Conservation (phyloP, 1,139 yeast species). For the Martiniozyma asiatica region DNA sequence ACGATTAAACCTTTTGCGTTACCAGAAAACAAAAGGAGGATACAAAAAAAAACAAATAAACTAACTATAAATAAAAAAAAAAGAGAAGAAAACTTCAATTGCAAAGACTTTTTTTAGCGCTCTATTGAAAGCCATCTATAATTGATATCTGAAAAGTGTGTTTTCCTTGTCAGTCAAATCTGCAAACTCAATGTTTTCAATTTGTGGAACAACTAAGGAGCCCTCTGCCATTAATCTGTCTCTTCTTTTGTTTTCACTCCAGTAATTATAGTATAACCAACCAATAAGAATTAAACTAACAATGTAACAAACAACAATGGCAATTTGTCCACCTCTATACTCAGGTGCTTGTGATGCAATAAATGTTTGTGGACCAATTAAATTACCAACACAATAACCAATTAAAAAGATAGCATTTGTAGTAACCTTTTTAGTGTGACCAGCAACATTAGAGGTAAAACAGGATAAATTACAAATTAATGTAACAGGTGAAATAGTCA, state of each 20-base stretch:
- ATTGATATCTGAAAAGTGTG: constrained; percentile 31
- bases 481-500: constrained; percentile 24
- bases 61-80: too few species aligned
- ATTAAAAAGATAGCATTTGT: constrained; percentile 48
- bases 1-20: too few species aligned
- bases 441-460: constrained; percentile 49
- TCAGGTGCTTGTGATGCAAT: constrained; percentile 31
- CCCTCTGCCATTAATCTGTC: constrained; percentile 16
- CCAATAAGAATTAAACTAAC: constrained; percentile 12
- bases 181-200: constrained; percentile 33
- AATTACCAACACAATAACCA: constrained; percentile 51
- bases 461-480: constrained; percentile 32
- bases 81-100: too few species aligned
- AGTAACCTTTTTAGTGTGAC: constrained; percentile 30
- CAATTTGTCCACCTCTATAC: constrained; percentile 31
- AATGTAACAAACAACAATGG: constrained; percentile 22
- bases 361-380: constrained; percentile 46
- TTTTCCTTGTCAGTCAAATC: constrained; percentile 40
- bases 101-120: too few species aligned
- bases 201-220: constrained; percentile 16
- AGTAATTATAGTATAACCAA: constrained; percentile 15
- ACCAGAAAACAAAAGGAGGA: too few species aligned
- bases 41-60: too few species aligned
- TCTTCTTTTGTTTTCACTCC: constrained; percentile 21
- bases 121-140: too few species aligned